A percentile compares a stretch with the other conserved stretches of the same genome.
phyloP scores from a whole-genome alignment of 2,329 filamentous ascomycete genomes.

The Coniella vitis region DNA sequence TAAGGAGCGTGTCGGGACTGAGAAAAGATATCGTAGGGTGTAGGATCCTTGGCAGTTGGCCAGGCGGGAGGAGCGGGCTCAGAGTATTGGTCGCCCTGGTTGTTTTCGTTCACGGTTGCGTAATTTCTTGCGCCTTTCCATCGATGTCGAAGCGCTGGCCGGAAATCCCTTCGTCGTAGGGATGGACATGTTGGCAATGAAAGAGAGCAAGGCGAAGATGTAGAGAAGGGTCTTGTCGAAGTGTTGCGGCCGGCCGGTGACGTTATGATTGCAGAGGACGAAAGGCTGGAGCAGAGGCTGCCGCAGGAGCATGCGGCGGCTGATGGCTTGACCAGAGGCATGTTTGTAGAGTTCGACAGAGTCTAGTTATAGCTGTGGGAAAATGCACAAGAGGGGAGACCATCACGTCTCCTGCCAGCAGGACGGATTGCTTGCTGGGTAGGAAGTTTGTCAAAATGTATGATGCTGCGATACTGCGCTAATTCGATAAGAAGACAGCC shows the following conservation, averaged over 20 bases:
- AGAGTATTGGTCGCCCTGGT: not conserved
- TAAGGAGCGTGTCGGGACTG: constrained; percentile 56
- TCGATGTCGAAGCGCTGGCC: not conserved
- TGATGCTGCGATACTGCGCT: no score
- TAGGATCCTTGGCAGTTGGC: constrained; percentile 50
- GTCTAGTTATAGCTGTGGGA: constrained; percentile 7
- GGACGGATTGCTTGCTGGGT: not conserved
- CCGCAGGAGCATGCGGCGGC: constrained; percentile 22
- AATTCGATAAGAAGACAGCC: no score
- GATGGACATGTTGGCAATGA: not conserved
- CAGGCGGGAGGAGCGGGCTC: constrained; percentile 26
- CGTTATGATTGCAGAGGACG: constrained; percentile 19
- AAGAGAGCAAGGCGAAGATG: no score
- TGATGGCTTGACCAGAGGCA: constrained; percentile 23
- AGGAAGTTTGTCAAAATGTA: not conserved
- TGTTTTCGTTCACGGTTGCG: constrained; percentile 18
- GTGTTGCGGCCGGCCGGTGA: constrained; percentile 17
- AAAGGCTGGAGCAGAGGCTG: constrained; percentile 15
- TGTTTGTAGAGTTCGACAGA: constrained; percentile 6
- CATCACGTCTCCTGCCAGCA: constrained; percentile 7
- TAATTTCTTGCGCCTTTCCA: constrained; percentile 13
- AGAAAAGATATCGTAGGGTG: constrained; percentile 85
- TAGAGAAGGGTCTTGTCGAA: not conserved
- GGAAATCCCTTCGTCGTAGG: not conserved
- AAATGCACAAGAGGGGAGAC: not conserved